These are phyloP conservation scores for Aspergillus sp. DNA, from an alignment of 2,329 filamentous ascomycete species.

Conservation along the genomic window DNA sequence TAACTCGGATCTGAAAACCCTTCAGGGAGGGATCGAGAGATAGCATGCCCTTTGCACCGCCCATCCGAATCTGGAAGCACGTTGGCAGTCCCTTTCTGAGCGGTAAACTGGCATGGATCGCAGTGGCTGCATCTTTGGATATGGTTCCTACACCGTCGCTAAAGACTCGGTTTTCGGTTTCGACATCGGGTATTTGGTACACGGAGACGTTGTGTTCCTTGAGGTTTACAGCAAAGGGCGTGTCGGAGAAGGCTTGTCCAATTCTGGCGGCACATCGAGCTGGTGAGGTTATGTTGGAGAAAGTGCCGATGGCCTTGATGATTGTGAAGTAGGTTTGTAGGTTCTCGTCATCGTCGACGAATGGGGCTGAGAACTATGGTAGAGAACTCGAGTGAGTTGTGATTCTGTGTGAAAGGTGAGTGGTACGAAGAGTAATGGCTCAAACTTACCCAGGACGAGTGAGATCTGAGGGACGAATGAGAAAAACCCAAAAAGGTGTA, in stretches of 20 bases:
- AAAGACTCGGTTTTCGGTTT: conserved; percentile 56
- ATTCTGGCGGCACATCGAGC: conserved; percentile 61
- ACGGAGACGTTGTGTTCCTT: conserved; percentile 18
- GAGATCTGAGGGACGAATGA: conserved; percentile 71
- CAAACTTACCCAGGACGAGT: conserved; percentile 60
- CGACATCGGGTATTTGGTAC: conserved; percentile 26
- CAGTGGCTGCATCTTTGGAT: conserved; percentile 57
- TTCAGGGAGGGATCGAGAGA: conserved; percentile 63
- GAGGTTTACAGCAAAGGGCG: conserved; percentile 60
- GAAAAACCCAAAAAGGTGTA: conserved; percentile 76
- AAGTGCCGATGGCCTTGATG: conserved; percentile 51
- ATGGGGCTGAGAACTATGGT: conserved; percentile 46
- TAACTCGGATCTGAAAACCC: conserved; percentile 61
- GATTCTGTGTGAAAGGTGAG: not conserved
- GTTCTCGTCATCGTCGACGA: conserved; percentile 33
- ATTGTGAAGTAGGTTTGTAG: conserved; percentile 39
- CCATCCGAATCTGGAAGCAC: conserved; percentile 72
- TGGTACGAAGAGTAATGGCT: not conserved
- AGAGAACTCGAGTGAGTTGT: not conserved
- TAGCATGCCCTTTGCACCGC: conserved; percentile 76
- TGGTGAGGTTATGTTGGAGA: conserved; percentile 51
- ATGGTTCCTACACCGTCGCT: conserved; percentile 79
- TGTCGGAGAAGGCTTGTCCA: conserved; percentile 72
- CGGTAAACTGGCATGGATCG: conserved; percentile 58
- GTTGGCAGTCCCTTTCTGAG: conserved; percentile 54